A percentile compares a stretch with the other conserved stretches of the same genome.
phyloP scores from a whole-genome alignment of 192 early-diverging fungal genomes.

The Dissophora ornata region DNA sequence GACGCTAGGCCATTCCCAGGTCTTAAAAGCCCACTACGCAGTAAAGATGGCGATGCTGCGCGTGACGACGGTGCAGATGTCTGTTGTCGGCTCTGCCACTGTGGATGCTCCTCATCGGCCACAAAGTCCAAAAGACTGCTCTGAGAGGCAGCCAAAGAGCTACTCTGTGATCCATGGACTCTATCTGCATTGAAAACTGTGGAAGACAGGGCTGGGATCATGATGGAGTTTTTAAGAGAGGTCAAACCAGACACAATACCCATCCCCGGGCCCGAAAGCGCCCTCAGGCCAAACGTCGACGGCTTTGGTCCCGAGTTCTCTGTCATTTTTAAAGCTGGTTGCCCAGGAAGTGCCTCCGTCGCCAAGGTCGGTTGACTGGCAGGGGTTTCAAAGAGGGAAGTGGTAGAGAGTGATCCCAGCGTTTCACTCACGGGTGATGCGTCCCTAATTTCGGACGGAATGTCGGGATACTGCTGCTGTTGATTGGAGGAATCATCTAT shows the following conservation, averaged over 20 bases:
- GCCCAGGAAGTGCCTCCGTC: too few relatives aligned
- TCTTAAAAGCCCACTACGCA: conserved; percentile 15
- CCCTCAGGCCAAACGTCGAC: conserved; percentile 19
- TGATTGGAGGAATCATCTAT: neutral
- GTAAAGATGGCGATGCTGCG: conserved; percentile 8
- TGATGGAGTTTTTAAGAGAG: conserved; percentile 51
- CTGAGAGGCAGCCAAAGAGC: conserved; percentile 13
- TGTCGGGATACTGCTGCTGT: neutral
- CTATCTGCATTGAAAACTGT: neutral
- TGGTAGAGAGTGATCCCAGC: too few relatives aligned
- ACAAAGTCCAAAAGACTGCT: conserved; percentile 35
- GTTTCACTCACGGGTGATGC: too few relatives aligned
- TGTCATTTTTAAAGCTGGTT: too few relatives aligned
- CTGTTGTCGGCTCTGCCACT: neutral
- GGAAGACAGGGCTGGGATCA: conserved; percentile 39
- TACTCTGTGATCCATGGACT: neutral
- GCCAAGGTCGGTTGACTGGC: neutral
- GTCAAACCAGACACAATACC: conserved; percentile 45
- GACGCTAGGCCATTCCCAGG: neutral
- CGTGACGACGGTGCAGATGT: conserved; percentile 5
- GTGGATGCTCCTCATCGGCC: neutral
- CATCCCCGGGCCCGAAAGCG: conserved; percentile 14
- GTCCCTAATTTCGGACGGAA: too few relatives aligned
- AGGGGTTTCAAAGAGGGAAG: too few relatives aligned
- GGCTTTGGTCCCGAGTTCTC: neutral